Evolutionary conservation across 176 grass and related monocot species (phyloP).

Genomic region (Pharus latifolius): DNA sequence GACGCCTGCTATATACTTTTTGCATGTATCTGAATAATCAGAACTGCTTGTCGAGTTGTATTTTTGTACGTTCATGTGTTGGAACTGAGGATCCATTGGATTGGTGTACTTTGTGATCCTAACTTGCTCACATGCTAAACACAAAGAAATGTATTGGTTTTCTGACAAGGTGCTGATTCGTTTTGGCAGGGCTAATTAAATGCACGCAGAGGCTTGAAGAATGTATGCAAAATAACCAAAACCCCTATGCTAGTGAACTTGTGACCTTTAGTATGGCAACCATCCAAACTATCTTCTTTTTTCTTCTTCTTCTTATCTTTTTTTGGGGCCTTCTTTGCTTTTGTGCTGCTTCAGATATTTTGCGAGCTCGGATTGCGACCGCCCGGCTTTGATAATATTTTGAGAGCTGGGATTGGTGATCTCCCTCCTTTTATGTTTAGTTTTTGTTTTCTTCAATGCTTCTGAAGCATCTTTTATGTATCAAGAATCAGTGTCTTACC

Average conservation of each 20-base stretch:
- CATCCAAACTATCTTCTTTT: neutral
- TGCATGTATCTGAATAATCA: too few species aligned
- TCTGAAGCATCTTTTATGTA: neutral
- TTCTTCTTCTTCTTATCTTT: neutral
- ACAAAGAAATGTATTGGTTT: neutral
- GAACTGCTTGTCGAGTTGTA: too few species aligned
- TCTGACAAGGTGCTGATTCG: neutral
- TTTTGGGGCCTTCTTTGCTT: neutral
- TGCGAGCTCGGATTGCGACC: neutral
- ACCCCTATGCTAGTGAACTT: neutral
- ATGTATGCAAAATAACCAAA: neutral
- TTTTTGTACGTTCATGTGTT: too few species aligned
- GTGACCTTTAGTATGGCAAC: neutral
- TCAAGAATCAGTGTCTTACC: neutral
- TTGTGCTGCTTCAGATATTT: neutral
- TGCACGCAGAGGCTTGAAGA: neutral
- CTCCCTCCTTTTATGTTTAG: too few species aligned
- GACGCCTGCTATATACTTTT: too few species aligned
- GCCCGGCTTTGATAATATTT: neutral
- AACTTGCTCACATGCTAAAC: neutral
- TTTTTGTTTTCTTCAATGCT: neutral
- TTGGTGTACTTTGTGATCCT: neutral
- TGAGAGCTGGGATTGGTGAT: too few species aligned
- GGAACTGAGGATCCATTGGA: too few species aligned
- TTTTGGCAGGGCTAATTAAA: constrained; percentile 13